Conservation (phyloP, 108 stramenopile species). For the Conticribra guillardii region DNA sequence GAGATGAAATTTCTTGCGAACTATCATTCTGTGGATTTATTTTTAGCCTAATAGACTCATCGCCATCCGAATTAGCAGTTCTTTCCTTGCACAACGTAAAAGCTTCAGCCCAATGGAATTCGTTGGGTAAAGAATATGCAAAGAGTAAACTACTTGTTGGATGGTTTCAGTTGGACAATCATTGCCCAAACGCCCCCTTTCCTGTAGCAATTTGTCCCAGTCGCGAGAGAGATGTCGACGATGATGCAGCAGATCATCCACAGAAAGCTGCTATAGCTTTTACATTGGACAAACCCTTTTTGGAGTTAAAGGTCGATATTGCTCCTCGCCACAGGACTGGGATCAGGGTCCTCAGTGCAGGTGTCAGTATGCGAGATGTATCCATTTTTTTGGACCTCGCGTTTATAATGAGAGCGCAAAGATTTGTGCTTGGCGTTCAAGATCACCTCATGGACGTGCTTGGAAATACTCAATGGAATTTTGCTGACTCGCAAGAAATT, state of each 20-base stretch:
- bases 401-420: constrained; percentile 70
- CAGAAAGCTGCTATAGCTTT: constrained; percentile 3
- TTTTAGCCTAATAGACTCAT: constrained; percentile 72
- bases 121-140: constrained; percentile 53
- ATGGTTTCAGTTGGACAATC: constrained; percentile 83
- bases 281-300: constrained; percentile 43
- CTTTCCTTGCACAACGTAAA: constrained; percentile 59
- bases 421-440: constrained; percentile 57
- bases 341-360: constrained; percentile 59
- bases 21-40: constrained; percentile 61
- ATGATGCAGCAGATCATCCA: neutral
- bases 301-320: constrained; percentile 59
- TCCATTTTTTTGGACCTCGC: constrained; percentile 68
- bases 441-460: constrained; percentile 41
- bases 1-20: constrained; percentile 51
- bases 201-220: constrained; percentile 73
- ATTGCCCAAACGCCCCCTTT: constrained; percentile 71
- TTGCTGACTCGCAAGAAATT: constrained; percentile 9
- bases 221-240: neutral
- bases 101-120: constrained; percentile 63
- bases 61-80: constrained; percentile 70
- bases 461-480: neutral
- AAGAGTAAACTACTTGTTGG: constrained; percentile 55
- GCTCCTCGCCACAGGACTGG: constrained; percentile 74
- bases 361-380: constrained; percentile 62